These are phyloP conservation scores for Colletotrichum kahawae DNA, from an alignment of 2,329 filamentous ascomycete species.

Conservation along the genomic window DNA sequence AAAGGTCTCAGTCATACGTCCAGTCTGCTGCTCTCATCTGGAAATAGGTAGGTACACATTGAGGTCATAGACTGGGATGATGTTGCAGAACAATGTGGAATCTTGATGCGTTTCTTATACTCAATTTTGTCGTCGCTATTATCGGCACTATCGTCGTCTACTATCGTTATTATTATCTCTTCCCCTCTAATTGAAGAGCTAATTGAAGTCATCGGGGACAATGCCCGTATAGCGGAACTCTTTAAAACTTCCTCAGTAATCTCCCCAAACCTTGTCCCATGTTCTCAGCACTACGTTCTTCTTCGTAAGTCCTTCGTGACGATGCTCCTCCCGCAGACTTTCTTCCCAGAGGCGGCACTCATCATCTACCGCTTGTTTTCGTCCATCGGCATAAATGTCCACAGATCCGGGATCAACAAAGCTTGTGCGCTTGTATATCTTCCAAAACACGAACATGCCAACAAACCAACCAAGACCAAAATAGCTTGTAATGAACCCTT, in stretches of 20 bases:
- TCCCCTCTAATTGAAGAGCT: too few species aligned
- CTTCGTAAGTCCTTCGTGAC: constrained; percentile 35
- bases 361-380: constrained; percentile 69
- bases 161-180: too few species aligned
- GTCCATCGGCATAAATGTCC: constrained; percentile 58
- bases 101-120: too few species aligned
- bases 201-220: too few species aligned
- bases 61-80: not conserved
- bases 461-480: constrained; percentile 58
- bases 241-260: not conserved
- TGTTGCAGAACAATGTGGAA: not conserved
- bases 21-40: not conserved
- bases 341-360: constrained; percentile 49
- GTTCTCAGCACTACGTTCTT: constrained; percentile 39
- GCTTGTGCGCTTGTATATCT: constrained; percentile 66
- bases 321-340: constrained; percentile 50
- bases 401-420: constrained; percentile 59
- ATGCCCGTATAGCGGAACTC: too few species aligned
- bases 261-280: constrained; percentile 43
- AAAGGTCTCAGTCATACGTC: not conserved
- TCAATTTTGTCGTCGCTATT: too few species aligned
- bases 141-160: too few species aligned
- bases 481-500: constrained; percentile 58
- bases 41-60: not conserved
- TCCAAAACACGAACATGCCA: constrained; percentile 69